phyloP scores from a whole-genome alignment of 2,329 filamentous ascomycete species.

The Colletotrichum agaves region DNA sequence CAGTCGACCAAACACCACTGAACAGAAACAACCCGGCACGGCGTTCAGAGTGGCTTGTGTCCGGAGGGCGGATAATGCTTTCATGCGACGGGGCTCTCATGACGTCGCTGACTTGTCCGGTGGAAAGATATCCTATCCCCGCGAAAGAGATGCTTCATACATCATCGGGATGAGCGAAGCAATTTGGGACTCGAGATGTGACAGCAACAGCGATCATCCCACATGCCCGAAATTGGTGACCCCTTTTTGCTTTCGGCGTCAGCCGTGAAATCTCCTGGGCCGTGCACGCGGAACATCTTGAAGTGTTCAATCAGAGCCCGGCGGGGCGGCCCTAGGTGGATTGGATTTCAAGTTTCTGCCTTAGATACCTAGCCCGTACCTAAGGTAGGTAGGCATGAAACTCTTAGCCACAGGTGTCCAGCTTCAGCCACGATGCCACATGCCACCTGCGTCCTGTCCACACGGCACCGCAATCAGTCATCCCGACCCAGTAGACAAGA shows the following conservation, averaged over 20 bases:
- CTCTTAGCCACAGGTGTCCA: not conserved
- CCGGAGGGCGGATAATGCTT: not conserved
- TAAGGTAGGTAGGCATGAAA: not conserved
- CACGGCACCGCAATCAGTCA: conserved; percentile 35
- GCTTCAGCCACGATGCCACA: conserved; percentile 36
- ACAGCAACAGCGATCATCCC: conserved; percentile 20
- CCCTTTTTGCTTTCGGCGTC: conserved; percentile 26
- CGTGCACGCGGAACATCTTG: not conserved
- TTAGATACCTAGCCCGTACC: too few relatives aligned
- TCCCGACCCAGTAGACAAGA: conserved; percentile 19
- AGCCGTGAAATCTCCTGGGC: conserved; percentile 19
- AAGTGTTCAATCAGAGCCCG: not conserved
- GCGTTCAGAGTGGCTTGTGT: conserved; percentile 11
- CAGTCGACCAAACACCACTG: not conserved
- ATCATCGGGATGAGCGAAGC: conserved; percentile 12
- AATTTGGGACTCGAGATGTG: conserved; percentile 11
- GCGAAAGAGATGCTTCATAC: not conserved
- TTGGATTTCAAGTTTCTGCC: too few relatives aligned
- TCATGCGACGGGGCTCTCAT: conserved; percentile 2
- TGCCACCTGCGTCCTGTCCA: conserved; percentile 23
- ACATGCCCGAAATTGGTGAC: conserved; percentile 1
- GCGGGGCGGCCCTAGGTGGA: too few relatives aligned
- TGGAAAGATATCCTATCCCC: conserved; percentile 5
- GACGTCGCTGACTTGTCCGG: not conserved
- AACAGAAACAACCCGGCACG: conserved; percentile 6